Evolutionary conservation across 108 stramenopile genomes (phyloP).

Genomic region (Cyclotella cryptica): DNA sequence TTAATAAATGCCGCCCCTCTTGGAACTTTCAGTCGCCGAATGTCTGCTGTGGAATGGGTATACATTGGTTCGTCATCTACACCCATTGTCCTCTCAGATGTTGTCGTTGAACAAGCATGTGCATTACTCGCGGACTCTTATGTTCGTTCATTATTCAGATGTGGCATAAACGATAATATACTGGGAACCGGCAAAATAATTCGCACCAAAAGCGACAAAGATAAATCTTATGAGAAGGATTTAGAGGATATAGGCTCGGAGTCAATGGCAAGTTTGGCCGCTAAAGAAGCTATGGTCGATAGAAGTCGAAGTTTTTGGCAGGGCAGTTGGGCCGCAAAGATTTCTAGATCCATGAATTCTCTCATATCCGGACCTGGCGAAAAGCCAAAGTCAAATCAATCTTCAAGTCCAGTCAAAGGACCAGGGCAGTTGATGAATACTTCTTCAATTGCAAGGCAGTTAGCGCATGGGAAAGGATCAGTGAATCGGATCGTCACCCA

Average conservation of each 20-base stretch:
- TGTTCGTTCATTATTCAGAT: slow-evolving; percentile 70
- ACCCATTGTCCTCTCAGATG: slow-evolving; percentile 73
- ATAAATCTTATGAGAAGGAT: slow-evolving; percentile 77
- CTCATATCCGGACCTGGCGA: slow-evolving; percentile 34
- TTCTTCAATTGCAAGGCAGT: slow-evolving; percentile 63
- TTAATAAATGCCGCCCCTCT: slow-evolving; percentile 76
- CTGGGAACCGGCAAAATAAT: slow-evolving; percentile 60
- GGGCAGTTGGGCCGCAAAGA: slow-evolving; percentile 82
- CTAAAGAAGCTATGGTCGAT: slow-evolving; percentile 84
- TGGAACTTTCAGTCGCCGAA: slow-evolving; percentile 70
- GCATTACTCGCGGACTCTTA: slow-evolving; percentile 66
- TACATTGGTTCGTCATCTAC: slow-evolving; percentile 72
- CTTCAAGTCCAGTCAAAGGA: slow-evolving; percentile 27
- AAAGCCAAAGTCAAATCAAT: slow-evolving; percentile 31
- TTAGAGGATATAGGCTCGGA: slow-evolving; percentile 56
- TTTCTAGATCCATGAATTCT: slow-evolving; percentile 16
- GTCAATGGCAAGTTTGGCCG: slow-evolving; percentile 69
- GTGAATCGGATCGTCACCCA: slow-evolving; percentile 30
- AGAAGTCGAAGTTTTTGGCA: slow-evolving; percentile 80
- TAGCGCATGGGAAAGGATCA: slow-evolving; percentile 61
- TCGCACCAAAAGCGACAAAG: slow-evolving; percentile 72
- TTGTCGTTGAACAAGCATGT: slow-evolving; percentile 78
- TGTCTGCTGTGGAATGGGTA: slow-evolving; percentile 84
- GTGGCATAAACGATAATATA: slow-evolving; percentile 61
- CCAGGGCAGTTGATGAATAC: slow-evolving; percentile 65